Evolutionary conservation across 306 rosid genomes (phyloP).

Genomic region (Albizia julibrissin): DNA sequence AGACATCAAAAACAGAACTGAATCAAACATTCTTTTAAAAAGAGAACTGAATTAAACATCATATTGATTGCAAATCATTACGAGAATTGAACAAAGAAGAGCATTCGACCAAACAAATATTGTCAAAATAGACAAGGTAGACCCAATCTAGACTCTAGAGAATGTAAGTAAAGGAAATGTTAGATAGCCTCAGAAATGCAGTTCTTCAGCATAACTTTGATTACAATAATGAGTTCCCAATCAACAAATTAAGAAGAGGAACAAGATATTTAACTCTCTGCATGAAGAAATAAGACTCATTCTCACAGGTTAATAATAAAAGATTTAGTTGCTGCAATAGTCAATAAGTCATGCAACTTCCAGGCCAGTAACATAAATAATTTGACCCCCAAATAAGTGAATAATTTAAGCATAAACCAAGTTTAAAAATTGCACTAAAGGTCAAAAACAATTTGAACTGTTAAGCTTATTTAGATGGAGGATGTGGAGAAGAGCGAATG

Average conservation of each 20-base stretch:
- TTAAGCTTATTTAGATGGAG: not conserved
- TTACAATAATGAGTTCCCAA: not conserved
- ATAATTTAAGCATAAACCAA: not conserved
- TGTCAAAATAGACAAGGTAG: conserved; percentile 1
- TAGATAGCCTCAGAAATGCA: not conserved
- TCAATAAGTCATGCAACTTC: not conserved
- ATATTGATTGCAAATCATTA: not conserved
- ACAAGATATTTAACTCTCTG: not conserved
- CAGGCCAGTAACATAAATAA: not conserved
- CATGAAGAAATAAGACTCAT: not conserved
- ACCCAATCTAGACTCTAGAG: not conserved
- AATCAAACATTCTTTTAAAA: not conserved
- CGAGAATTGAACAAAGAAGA: not conserved
- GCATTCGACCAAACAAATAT: not conserved
- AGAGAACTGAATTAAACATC: not conserved
- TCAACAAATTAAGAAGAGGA: not conserved
- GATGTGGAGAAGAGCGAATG: not conserved
- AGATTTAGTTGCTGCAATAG: not conserved
- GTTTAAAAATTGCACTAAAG: not conserved
- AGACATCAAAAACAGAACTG: not conserved
- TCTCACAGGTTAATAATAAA: not conserved
- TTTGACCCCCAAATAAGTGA: not conserved
- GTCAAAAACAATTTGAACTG: not conserved
- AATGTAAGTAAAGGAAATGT: not conserved
- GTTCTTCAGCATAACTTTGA: not conserved